These are phyloP conservation scores for Chaetomium tenue DNA, from an alignment of 495 filamentous ascomycete species.

Conservation along the genomic window DNA sequence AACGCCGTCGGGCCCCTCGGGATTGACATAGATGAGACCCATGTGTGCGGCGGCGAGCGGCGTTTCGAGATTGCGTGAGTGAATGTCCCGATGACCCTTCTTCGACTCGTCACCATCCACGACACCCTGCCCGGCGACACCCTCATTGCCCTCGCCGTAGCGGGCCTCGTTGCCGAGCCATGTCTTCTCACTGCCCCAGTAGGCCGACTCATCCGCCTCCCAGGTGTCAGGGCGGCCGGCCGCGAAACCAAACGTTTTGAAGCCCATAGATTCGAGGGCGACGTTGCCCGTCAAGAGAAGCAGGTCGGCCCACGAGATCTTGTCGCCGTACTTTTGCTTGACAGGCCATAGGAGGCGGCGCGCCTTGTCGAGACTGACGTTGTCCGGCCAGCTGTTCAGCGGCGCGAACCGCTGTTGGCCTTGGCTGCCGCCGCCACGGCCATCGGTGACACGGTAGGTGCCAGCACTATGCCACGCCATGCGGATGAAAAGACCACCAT, in stretches of 20 bases:
- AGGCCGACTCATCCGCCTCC: slow-evolving; percentile 69
- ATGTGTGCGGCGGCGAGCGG: slow-evolving; percentile 66
- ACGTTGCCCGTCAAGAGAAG: slow-evolving; percentile 69
- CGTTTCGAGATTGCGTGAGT: slow-evolving; percentile 59
- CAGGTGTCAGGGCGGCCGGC: slow-evolving; percentile 66
- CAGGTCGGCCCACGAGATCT: slow-evolving; percentile 75
- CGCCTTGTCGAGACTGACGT: slow-evolving; percentile 72
- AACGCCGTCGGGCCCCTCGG: slow-evolving; percentile 67
- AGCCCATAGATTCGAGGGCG: slow-evolving; percentile 70
- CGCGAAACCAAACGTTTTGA: slow-evolving; percentile 69
- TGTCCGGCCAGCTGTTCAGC: slow-evolving; percentile 79
- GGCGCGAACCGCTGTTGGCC: slow-evolving; percentile 74
- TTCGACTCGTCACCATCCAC: slow-evolving; percentile 49
- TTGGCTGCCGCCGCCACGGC: slow-evolving; percentile 67
- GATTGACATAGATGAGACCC: slow-evolving; percentile 77
- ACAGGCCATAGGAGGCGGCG: slow-evolving; percentile 74
- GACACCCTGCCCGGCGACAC: slow-evolving; percentile 44
- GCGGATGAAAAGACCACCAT: slow-evolving; percentile 71
- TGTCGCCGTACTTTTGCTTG: slow-evolving; percentile 78
- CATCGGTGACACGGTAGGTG: slow-evolving; percentile 69
- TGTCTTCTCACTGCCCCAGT: slow-evolving; percentile 70
- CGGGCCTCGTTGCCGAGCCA: slow-evolving; percentile 70
- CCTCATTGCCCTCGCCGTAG: slow-evolving; percentile 52
- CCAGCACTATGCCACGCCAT: slow-evolving; percentile 77
- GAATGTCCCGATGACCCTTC: slow-evolving; percentile 51